Evolutionary conservation across 163 green algal species (phyloP), one percentile per base, ranked within the genome.

Genomic region (Chlamydomonas reinhardtii): DNA sequence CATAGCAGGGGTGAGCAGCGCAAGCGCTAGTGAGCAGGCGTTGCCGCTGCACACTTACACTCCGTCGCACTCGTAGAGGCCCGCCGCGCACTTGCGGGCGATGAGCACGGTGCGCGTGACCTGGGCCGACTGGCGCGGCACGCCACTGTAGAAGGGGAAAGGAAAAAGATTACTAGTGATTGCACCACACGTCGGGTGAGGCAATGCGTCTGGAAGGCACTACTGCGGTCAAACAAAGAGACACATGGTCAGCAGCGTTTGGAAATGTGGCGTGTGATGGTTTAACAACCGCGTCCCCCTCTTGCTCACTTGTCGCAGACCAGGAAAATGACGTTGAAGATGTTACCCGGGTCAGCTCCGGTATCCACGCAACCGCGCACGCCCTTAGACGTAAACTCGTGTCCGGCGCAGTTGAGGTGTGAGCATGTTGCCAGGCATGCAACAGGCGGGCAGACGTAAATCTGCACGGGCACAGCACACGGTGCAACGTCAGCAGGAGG

Each of bases 11-110:
- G n/a, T n/a, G n/a, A n/a, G n/a, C n/a, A n/a, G n/a, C n/a, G n/a
- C n/a, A n/a, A n/a, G n/a, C n/a, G n/a, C n/a, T n/a, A n/a, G n/a
- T n/a, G n/a, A n/a, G n/a, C n/a, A n/a, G 39, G 39, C 8, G 39
- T 48, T 8, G 39, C 39, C 27, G 62, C 27, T n/a, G 62, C 14
- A 15, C 20, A 59, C 77, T 84, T 24, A 84, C 77, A 76, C 69
- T 37, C 79, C 81, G 81, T 74, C 43, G 71, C 81, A 87, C 37
- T 87, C 62, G 71, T 66, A 87, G 16, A 34, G 37, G 0, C 70
- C 81, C 32, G 25, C 37, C 8, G 9, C 48, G 48, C 48, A 56
- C 48, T 56, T 56, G 48, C 48, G 48, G 11, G 48, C 71, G 39
- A 87, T 80, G 59, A 81, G 14, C 24, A 87, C 35, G 43, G 59